phyloP scores from a whole-genome alignment of 2,329 filamentous ascomycete species.

The Arthrobotrys iridis region DNA sequence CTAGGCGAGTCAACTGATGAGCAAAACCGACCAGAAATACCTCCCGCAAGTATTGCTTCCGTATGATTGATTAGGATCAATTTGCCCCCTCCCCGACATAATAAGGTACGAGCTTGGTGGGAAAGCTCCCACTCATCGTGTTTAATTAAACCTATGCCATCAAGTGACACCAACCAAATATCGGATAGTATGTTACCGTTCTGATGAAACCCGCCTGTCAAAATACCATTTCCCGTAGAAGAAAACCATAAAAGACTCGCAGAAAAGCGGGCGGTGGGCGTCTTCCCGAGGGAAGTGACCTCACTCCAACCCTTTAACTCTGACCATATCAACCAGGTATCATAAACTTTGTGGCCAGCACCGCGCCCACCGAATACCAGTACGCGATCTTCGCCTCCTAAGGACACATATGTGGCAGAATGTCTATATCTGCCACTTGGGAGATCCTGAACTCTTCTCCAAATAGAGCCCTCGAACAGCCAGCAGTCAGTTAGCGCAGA shows the following conservation, averaged over 20 bases:
- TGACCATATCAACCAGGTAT: constrained; percentile 68
- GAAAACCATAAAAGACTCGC: constrained; percentile 62
- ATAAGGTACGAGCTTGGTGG: neutral
- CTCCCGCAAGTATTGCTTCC: constrained; percentile 55
- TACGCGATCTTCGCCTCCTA: constrained; percentile 61
- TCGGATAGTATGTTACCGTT: constrained; percentile 27
- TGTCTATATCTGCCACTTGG: constrained; percentile 80
- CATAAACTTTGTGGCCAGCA: constrained; percentile 65
- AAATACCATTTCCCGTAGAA: neutral
- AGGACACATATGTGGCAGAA: constrained; percentile 65
- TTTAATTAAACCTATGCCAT: neutral
- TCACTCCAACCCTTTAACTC: constrained; percentile 66
- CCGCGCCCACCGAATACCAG: constrained; percentile 73
- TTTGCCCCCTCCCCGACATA: constrained; percentile 63
- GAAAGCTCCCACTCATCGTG: neutral
- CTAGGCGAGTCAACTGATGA: constrained; percentile 21
- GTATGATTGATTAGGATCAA: constrained; percentile 60
- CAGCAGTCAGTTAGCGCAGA: constrained; percentile 78
- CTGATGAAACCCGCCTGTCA: constrained; percentile 26
- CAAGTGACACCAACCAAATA: constrained; percentile 24
- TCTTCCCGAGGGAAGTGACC: constrained; percentile 60
- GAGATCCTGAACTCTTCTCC: constrained; percentile 74
- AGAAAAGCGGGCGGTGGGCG: constrained; percentile 68
- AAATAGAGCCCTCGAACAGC: constrained; percentile 72
- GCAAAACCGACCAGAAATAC: constrained; percentile 54